A percentile compares a stretch with the other conserved stretches of the same genome.
phyloP scores from a whole-genome alignment of 2,329 filamentous ascomycete genomes.

The Alternaria gaisen region DNA sequence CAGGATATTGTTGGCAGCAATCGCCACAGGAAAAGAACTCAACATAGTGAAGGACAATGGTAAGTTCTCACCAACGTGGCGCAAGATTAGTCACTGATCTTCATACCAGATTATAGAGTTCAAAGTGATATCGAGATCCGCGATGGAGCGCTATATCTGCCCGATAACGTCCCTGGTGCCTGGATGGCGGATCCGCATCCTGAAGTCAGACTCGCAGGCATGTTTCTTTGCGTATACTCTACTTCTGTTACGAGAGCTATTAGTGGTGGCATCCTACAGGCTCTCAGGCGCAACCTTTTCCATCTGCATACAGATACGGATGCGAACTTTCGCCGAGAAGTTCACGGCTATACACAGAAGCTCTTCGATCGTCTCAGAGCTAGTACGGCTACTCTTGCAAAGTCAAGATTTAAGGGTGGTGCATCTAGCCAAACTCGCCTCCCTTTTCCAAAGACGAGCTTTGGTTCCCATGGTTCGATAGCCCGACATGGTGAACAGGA shows the following conservation, averaged over 20 bases:
- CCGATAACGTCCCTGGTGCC: constrained; percentile 53
- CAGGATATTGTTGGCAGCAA: constrained; percentile 49
- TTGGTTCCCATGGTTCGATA: neutral
- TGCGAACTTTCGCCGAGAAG: constrained; percentile 83
- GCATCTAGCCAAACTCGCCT: constrained; percentile 16
- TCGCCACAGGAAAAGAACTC: constrained; percentile 58
- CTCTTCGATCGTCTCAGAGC: constrained; percentile 74
- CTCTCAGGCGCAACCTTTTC: constrained; percentile 71
- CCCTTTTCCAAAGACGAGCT: constrained; percentile 27
- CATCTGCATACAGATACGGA: constrained; percentile 85
- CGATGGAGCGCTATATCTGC: constrained; percentile 61
- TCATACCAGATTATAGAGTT: constrained; percentile 33
- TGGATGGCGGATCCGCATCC: constrained; percentile 51
- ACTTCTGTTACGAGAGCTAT: constrained; percentile 78
- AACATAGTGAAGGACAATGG: constrained; percentile 54
- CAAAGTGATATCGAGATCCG: constrained; percentile 36
- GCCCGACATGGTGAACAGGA: constrained; percentile 14
- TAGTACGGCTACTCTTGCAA: constrained; percentile 45
- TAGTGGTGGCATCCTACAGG: constrained; percentile 66
- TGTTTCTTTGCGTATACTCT: constrained; percentile 81
- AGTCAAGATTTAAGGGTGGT: constrained; percentile 21
- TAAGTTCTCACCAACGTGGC: constrained; percentile 22
- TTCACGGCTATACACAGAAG: constrained; percentile 76
- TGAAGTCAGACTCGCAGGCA: constrained; percentile 75
- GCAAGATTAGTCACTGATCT: constrained; percentile 1